Evolutionary conservation across 2,329 filamentous ascomycete genomes (phyloP), one percentile per base, ranked within the genome.

Genomic region (Claviceps sp.): DNA sequence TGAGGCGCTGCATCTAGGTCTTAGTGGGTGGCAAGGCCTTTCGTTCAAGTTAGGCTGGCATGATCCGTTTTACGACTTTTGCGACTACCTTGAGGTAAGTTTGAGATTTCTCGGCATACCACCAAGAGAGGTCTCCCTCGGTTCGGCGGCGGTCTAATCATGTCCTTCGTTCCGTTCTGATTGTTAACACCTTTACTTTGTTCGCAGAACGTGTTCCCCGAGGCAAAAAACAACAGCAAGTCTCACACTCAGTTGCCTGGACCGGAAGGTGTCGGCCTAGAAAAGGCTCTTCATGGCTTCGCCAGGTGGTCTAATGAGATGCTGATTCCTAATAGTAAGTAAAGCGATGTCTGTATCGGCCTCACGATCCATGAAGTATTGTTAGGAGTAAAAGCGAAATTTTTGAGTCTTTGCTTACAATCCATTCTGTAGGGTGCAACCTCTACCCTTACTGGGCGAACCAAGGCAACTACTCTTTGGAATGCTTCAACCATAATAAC

Each of bases 251-350:
- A 11, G 1, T 6, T 49, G 7, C 58, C 58, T 1, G 55, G 54
- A 1, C 36, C 54, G 14, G 62, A 67, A 0, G 77, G 76, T 6
- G 75, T 81, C 18, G 77, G 76, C 20, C 64, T 77, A 1, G 59
- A 70, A 16, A 73, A 72, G 51, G 77, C 78, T 1, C 65, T 82
- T 3, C 60, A 67, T 18, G 78, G 76, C 48, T 81, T 76, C 52
- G 75, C 77, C n/a, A 67, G 65, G n/a, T 82, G 74, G 73, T 72
- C 71, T 59, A 77, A 67, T 42, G 61, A 65, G 3, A 55, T 30
- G 7, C 26, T 30, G 26, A 30, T 30, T 30, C 26, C 26, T 8
- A 30, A 30, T 30, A 30, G 26, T 52, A 30, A 43, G 50, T 44
- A 14, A 18, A 42, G 3, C 5, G 13, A 43, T 5, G 4, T 18